Conservation (phyloP, 2,329 filamentous ascomycete species). For the Didymella keratinophila region DNA sequence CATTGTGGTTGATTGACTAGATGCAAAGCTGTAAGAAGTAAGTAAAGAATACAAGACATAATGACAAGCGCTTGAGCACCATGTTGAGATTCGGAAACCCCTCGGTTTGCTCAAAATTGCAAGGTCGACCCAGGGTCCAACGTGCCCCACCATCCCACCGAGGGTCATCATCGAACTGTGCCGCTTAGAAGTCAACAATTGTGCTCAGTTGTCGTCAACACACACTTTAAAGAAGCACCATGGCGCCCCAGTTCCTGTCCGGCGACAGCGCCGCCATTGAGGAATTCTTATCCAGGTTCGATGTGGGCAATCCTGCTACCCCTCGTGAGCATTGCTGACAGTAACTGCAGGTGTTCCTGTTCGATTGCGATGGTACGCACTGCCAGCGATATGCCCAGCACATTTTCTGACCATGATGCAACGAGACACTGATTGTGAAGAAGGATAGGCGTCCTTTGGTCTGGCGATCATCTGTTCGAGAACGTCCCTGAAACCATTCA, state of each 20-base stretch:
- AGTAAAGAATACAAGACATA: slow-evolving; percentile 20
- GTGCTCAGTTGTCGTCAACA: neutral
- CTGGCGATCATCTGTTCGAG: slow-evolving; percentile 87
- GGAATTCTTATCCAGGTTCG: slow-evolving; percentile 87
- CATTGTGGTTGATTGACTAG: slow-evolving; percentile 78
- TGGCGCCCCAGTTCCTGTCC: slow-evolving; percentile 69
- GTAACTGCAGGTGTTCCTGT: slow-evolving; percentile 77
- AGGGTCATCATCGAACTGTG: slow-evolving; percentile 9
- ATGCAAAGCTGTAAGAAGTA: slow-evolving; percentile 32
- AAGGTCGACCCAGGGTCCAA: slow-evolving; percentile 23
- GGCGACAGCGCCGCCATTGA: slow-evolving; percentile 79
- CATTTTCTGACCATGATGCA: neutral
- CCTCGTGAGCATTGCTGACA: slow-evolving; percentile 29
- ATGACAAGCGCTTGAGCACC: slow-evolving; percentile 11
- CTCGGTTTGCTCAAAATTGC: slow-evolving; percentile 16
- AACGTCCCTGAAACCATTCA: slow-evolving; percentile 85
- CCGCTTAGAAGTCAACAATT: neutral
- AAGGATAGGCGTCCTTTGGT: slow-evolving; percentile 89
- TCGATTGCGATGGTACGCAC: slow-evolving; percentile 90
- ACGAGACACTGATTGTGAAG: slow-evolving; percentile 50
- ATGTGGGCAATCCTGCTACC: slow-evolving; percentile 67
- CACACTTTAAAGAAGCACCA: slow-evolving; percentile 14
- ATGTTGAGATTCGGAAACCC: slow-evolving; percentile 16
- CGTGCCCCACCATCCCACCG: slow-evolving; percentile 33
- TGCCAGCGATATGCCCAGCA: neutral